Evolutionary conservation across 345 rosid genomes (phyloP), one percentile per base, ranked within the genome.

Genomic region (Gossypium sturtianum): DNA sequence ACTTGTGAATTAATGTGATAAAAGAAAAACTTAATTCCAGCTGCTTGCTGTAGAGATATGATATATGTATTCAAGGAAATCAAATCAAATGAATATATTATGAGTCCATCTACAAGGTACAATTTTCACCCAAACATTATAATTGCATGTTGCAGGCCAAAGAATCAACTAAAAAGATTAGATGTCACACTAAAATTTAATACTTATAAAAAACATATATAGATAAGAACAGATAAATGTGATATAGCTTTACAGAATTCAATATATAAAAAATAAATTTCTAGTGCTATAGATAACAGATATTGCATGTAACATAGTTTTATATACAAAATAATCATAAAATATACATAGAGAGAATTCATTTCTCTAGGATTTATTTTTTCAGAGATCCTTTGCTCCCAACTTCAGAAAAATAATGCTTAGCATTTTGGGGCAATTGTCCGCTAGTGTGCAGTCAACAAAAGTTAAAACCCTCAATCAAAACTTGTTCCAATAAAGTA

Each of bases 391-490:
- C 23, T 34, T 3, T 38, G 47, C 10, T 16, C 66, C 12, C 45
- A 61, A 41, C 66, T 62, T 34, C 66, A 61, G 66, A 29, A 61
- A 61, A 29, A 63, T 7, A 38, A 63, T 2, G 47, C 41, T 38
- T 17, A 4, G 41, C 9, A 41, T 17, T 38, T 64, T 3, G 13
- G 13, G 68, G 49, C 67, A 17, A n/a, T 38, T 20, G 11, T 38
- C 23, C 13, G 4, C 38, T 38, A 7, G 67, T 44, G 17, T 43
- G 27, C 29, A 66, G 17, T 66, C 53, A 66, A 12, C 10, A 66
- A 66, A 66, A 66, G 34, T 66, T 20, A 11, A 45, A 72, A 70
- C 57, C 65, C 52, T 52, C 20, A 41, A 53, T 25, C 57, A 76
- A 57, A 19, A 58, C 61, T 41, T 62, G 56, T 69, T 57, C 65